Conservation (phyloP, 2,329 filamentous ascomycete genomes). For the Lecanicillium sp. region DNA sequence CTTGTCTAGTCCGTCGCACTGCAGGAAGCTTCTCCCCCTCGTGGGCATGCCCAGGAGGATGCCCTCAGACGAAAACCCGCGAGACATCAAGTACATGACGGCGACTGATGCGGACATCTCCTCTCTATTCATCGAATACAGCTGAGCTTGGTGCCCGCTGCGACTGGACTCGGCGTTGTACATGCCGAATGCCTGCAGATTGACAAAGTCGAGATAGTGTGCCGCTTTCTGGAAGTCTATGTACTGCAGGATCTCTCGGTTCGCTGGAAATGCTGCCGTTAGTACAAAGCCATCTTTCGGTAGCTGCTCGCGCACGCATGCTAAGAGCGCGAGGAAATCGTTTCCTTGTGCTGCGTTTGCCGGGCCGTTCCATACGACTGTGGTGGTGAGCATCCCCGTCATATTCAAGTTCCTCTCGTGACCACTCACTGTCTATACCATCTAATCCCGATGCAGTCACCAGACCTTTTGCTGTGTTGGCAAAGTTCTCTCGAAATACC, state of each 20-base stretch:
- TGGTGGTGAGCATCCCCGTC: neutral
- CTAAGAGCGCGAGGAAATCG: slow-evolving; percentile 63
- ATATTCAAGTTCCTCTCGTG: slow-evolving; percentile 3
- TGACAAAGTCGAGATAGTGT: slow-evolving; percentile 64
- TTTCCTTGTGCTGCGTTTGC: slow-evolving; percentile 56
- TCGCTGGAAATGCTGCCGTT: slow-evolving; percentile 65
- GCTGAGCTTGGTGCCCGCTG: slow-evolving; percentile 69
- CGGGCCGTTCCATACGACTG: slow-evolving; percentile 79
- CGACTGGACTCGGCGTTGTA: slow-evolving; percentile 60
- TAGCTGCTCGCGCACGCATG: slow-evolving; percentile 58
- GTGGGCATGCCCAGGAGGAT: slow-evolving; percentile 69
- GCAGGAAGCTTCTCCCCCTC: slow-evolving; percentile 68
- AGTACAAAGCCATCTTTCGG: slow-evolving; percentile 61
- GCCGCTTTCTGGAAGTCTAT: slow-evolving; percentile 59
- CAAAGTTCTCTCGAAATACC: slow-evolving; percentile 60
- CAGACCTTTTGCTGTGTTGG: slow-evolving; percentile 55
- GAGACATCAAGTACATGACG: slow-evolving; percentile 56
- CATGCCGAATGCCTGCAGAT: slow-evolving; percentile 77
- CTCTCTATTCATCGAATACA: slow-evolving; percentile 54
- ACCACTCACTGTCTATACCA: slow-evolving; percentile 62
- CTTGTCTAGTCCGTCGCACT: slow-evolving; percentile 57
- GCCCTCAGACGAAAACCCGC: slow-evolving; percentile 62
- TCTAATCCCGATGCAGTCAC: slow-evolving; percentile 59
- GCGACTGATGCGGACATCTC: slow-evolving; percentile 60
- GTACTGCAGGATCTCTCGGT: slow-evolving; percentile 55